These are phyloP conservation scores for Globisporangium acanthophoron DNA, from an alignment of 352 stramenopile species.

Conservation along the genomic window DNA sequence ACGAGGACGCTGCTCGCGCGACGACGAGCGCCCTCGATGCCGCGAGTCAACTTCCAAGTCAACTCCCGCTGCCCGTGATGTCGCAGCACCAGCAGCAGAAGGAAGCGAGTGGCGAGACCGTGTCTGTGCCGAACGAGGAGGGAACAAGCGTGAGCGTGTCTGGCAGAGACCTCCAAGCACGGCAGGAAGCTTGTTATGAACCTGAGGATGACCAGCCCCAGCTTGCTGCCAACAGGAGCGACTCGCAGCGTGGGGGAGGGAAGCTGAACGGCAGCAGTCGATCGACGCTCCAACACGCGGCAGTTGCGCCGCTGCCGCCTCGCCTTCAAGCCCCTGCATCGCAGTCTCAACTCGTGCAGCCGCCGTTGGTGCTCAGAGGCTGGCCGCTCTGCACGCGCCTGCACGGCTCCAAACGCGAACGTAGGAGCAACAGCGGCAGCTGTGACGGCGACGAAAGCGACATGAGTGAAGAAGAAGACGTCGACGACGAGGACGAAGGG, in stretches of 20 bases:
- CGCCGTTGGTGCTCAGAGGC: background rate
- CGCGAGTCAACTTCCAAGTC: background rate
- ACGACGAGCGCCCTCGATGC: background rate
- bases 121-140: background rate
- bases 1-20: background rate
- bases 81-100: too few relatives aligned
- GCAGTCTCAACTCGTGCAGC: background rate
- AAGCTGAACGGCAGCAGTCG: background rate
- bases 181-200: background rate
- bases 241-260: background rate
- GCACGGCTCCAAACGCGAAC: background rate
- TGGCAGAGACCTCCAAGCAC: background rate
- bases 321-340: background rate
- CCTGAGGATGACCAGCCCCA: background rate
- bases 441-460: background rate
- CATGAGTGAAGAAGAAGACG: slow-evolving; percentile 20
- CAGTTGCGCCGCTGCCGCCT: background rate
- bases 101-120: background rate
- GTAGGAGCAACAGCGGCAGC: slow-evolving; percentile 1
- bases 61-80: background rate
- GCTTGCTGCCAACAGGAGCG: background rate
- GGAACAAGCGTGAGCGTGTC: background rate
- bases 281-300: background rate
- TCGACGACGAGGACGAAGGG: slow-evolving; percentile 18
- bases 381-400: background rate